Percentiles rank a stretch among this genome's conserved stretches.
Conservation (phyloP, 495 filamentous ascomycete genomes). For the Daldinia vernicosa region DNA sequence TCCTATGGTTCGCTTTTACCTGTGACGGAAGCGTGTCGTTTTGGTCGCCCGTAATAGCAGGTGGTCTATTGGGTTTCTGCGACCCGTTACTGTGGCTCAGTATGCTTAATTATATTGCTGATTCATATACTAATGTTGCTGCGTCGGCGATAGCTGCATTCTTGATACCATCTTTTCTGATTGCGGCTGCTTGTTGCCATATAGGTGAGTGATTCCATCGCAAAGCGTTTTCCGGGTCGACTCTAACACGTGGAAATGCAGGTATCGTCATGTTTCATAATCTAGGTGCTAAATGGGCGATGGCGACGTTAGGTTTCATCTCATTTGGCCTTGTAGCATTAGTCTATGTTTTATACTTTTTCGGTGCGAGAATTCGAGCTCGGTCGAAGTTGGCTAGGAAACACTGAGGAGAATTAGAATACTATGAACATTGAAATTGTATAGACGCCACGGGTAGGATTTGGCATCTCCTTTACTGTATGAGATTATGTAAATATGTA, state of each 20-base stretch:
- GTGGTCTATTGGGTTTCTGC: conserved; percentile 48
- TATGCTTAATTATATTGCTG: conserved; percentile 53
- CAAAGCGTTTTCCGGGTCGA: background rate
- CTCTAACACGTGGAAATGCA: conserved; percentile 27
- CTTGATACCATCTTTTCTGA: conserved; percentile 49
- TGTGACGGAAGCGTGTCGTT: conserved; percentile 48
- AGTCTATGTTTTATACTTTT: conserved; percentile 53
- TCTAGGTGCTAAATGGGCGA: conserved; percentile 50
- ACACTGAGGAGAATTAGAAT: conserved; percentile 4
- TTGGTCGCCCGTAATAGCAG: conserved; percentile 51
- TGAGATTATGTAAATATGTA: no score
- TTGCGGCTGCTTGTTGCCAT: conserved; percentile 52
- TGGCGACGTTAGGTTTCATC: conserved; percentile 50
- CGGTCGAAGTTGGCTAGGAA: conserved; percentile 40
- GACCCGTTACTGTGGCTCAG: conserved; percentile 51
- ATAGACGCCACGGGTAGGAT: no score
- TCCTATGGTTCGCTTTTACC: conserved; percentile 53
- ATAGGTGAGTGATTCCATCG: conserved; percentile 29
- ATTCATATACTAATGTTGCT: conserved; percentile 53
- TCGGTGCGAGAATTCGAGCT: conserved; percentile 44
- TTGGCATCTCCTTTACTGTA: background rate
- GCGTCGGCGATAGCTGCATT: conserved; percentile 52
- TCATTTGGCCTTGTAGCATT: conserved; percentile 49
- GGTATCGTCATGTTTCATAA: conserved; percentile 52
- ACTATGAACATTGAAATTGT: background rate